Evolutionary conservation across 2,329 filamentous ascomycete species (phyloP), one percentile per base, ranked within the genome.

Genomic region (Calonectria pseudoreteaudii): DNA sequence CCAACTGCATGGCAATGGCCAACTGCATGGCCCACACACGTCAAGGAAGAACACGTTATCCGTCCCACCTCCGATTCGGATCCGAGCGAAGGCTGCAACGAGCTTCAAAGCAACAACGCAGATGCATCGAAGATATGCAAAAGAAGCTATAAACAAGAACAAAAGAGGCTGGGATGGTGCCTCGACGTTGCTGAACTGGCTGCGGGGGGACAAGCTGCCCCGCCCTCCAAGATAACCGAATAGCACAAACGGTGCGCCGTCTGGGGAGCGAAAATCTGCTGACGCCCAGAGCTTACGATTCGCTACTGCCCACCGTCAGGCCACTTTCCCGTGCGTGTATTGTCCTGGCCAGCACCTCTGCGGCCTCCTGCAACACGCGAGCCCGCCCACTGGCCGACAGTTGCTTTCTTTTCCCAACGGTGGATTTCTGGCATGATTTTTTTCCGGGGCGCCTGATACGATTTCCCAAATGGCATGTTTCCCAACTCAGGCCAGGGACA

Each of bases 371-470:
- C 47, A 49, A 34, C 26, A n/a, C 28, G 18, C 18, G 16, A 18
- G n/a, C 30, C 31, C 26, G 11, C 9, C 44, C 26, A 68, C 36
- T 58, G 31, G 26, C 9, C 23, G 31, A 20, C n/a, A 20, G n/a
- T 34, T 68, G 49, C 34, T 56, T 58, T 60, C 34, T 68, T 41
- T 44, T 53, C 9, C 66, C 66, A 31, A 23, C 18, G 50, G 53
- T 50, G 28, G 52, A 44, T 69, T 60, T 69, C 71, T 73, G 66
- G 71, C 71, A 69, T 73, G 71, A 73, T 73, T 53, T 73, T 66
- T 60, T 36, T 47, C 44, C 30, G 67, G 56, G 71, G 58, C 66
- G 70, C 60, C 66, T 73, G 71, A 65, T 73, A 69, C 71, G 71
- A 73, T 73, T 69, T 66, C 28, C 34, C 18, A 64, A 36, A 10